Evolutionary conservation across 2,329 filamentous ascomycete genomes (phyloP).

Genomic region (Botrytis byssoidea): DNA sequence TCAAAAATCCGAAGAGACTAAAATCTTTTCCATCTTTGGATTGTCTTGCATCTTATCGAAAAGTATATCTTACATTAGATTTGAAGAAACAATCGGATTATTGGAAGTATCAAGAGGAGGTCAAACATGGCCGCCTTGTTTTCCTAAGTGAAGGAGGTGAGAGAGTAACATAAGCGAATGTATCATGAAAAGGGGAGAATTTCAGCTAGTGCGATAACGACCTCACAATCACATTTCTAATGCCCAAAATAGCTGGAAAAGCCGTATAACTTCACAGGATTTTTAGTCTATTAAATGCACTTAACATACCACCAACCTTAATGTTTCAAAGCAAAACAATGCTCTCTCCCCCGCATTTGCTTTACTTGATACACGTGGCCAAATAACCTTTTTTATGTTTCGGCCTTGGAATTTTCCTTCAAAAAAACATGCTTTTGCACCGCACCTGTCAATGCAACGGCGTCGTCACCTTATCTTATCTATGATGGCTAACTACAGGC

Average conservation of each 20-base stretch:
- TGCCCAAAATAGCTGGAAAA: neutral
- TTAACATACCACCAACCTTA: neutral
- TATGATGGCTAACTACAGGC: neutral
- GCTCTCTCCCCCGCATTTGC: neutral
- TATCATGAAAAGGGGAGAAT: conserved; percentile 1
- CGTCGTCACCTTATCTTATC: neutral
- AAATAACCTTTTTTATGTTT: neutral
- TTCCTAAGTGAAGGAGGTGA: neutral
- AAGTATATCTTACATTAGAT: neutral
- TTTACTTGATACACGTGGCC: neutral
- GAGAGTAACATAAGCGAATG: neutral
- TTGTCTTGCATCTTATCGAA: neutral
- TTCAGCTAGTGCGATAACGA: neutral
- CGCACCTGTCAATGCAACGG: neutral
- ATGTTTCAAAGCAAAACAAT: neutral
- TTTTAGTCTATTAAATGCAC: neutral
- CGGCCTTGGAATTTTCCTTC: neutral
- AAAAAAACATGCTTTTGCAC: neutral
- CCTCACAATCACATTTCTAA: neutral
- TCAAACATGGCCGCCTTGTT: neutral
- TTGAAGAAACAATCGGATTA: neutral
- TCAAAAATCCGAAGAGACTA: neutral
- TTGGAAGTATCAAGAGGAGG: neutral
- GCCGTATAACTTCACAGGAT: neutral
- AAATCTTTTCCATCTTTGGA: neutral